Evolutionary conservation across 371 early-diverging fungal species (phyloP), one percentile per base, ranked within the genome.

Genomic region (Haplosporangium sp.): DNA sequence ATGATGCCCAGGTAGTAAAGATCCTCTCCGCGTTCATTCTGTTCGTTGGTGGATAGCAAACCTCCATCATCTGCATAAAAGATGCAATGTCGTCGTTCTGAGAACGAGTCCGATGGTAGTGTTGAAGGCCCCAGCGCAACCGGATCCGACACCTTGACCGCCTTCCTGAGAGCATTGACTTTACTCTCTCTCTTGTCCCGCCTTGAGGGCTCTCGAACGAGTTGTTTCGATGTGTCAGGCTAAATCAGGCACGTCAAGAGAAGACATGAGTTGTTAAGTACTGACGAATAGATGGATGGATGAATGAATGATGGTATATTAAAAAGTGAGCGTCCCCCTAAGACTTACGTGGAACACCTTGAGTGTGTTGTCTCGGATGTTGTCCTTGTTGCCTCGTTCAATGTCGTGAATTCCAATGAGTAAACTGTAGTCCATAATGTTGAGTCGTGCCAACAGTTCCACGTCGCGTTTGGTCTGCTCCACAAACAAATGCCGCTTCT

Each of bases 341-440:
- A 42, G 29, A 21, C 76, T 67, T 83, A 85, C 88, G 66, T 93
- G 89, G 41, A 94, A 92, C 62, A 97, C 91, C 38, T 92, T 87
- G 58, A 97, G 86, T 14, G 93, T 92, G 38, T 89, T 89, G 83
- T 96, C 96, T 56, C 97, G 93, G 55, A 97, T 89, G 55, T 92
- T 90, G 59, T 95, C 93, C 53, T 83, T 83, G 81, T 98, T 97
- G 51, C 97, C 98, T 40, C 90, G 87, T 37, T 83, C 57, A 79
- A 88, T 59, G 75, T 96, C 94, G 74, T 98, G 98, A 12, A 95
- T 86, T 5, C 99, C 99, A 21, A 98, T 82, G 20, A 99, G 82
- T 58, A 99, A 81, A 62, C 95, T 95, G 84, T 99, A 99, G 83
- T 99, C 99, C 99, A 99, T 99, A 59, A 99, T 98, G 57, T 95